Evolutionary conservation across 2,329 filamentous ascomycete species (phyloP).

Genomic region (Sporothrix dimorphospora): DNA sequence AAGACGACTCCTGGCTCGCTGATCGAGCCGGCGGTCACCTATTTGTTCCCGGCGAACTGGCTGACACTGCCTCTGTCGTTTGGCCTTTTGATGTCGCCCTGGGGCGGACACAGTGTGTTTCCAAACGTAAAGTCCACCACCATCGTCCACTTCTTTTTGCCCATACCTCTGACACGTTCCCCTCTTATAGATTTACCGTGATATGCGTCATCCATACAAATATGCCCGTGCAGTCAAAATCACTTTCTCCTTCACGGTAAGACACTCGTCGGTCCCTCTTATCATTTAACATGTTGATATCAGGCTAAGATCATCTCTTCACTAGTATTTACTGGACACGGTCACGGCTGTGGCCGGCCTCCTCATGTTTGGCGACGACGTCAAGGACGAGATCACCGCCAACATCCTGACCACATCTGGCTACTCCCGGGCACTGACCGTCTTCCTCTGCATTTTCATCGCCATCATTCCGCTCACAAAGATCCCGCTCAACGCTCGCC

Average conservation of each 20-base stretch:
- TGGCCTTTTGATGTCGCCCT: constrained; percentile 81
- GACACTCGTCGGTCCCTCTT: constrained; percentile 36
- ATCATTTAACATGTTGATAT: not conserved
- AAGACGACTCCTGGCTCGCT: constrained; percentile 79
- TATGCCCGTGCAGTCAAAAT: constrained; percentile 56
- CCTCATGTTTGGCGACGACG: constrained; percentile 92
- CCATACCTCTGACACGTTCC: not conserved
- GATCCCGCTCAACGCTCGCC: constrained; percentile 85
- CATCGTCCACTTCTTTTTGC: not conserved
- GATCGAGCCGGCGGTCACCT: constrained; percentile 75
- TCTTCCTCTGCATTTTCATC: constrained; percentile 83
- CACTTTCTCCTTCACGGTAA: constrained; percentile 37
- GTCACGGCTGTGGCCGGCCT: constrained; percentile 81
- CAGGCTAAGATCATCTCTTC: not conserved
- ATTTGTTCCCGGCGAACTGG: constrained; percentile 86
- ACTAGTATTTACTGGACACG: constrained; percentile 75
- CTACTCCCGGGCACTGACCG: constrained; percentile 73
- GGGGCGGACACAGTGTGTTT: constrained; percentile 70
- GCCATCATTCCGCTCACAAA: constrained; percentile 95
- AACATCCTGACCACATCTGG: constrained; percentile 78
- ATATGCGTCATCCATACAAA: constrained; percentile 76
- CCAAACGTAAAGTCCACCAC: constrained; percentile 64
- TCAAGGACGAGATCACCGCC: constrained; percentile 85
- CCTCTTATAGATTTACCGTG: constrained; percentile 57
- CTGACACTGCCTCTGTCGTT: constrained; percentile 83